Evolutionary conservation across 2,329 filamentous ascomycete species (phyloP).

Genomic region (Alternaria conjuncta): DNA sequence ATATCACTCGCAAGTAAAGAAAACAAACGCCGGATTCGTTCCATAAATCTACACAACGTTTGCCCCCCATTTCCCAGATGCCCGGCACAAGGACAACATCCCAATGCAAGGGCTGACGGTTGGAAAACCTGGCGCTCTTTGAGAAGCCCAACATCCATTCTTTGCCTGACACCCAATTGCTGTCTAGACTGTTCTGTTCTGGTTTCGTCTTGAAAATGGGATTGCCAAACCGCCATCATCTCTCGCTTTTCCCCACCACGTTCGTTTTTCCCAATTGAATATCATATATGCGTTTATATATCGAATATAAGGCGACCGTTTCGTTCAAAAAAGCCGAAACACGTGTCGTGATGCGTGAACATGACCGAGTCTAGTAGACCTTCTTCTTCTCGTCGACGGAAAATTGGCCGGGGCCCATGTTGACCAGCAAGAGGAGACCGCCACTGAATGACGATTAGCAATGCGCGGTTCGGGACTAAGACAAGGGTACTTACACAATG

Average conservation of each 20-base stretch:
- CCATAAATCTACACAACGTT: not conserved
- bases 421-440: conserved; percentile 93
- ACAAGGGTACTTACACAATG: conserved; percentile 90
- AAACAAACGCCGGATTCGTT: not conserved
- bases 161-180: not conserved
- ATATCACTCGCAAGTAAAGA: not conserved
- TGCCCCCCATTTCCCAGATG: not conserved
- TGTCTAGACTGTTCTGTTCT: conserved; percentile 7
- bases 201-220: not conserved
- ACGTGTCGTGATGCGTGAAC: conserved; percentile 21
- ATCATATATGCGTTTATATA: conserved; percentile 19
- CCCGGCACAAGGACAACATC: not conserved
- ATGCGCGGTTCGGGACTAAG: too few species aligned
- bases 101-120: not conserved
- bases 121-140: not conserved
- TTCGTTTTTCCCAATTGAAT: conserved; percentile 18
- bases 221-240: not conserved
- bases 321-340: conserved; percentile 25
- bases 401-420: conserved; percentile 97
- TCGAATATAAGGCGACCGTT: conserved; percentile 27
- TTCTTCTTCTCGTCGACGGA: conserved; percentile 99
- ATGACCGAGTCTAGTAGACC: conserved; percentile 78
- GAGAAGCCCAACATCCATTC: not conserved
- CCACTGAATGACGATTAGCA: conserved; percentile 60
- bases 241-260: not conserved